Evolutionary conservation across 306 rosid species (phyloP), one percentile per base, ranked within the genome.

Genomic region (Carpinus viminea): DNA sequence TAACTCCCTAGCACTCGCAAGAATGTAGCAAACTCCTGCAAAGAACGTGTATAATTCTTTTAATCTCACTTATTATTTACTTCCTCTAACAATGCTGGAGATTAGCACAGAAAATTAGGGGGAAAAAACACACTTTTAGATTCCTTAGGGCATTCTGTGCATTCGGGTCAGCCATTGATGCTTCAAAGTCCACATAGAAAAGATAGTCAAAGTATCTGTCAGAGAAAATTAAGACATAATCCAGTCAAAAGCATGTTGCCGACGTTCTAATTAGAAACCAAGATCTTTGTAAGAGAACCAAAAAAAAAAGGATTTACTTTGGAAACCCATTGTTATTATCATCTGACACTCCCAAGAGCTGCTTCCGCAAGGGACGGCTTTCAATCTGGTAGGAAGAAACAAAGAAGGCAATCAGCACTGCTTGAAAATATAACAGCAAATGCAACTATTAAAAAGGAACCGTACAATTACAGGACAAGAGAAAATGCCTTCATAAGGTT

Each of bases 1-100:
- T 95, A 95, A 81, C 99, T 95, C 80, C 99, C 98, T 16, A 95
- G 94, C 84, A 95, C 99, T 52, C 97, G 92, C 90, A 95, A 79
- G 90, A 90, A 93, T 66, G 99, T 95, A 38, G 97, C 94, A 11
- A 95, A 90, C 82, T 93, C 99, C 99, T 95, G 90, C 78, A 28
- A 79, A 68, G 28, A 55, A 75, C 83, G 76, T 60, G 61, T 38
- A 65, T 69, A 36, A 28, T 79, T 75, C 84, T 81, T 64, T 80
- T 78, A 24, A 43, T 36, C 12, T 45, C 31, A 46, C 34, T n/a
- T 65, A 12, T 64, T 68, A 54, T 41, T 80, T 74, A 65, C 81
- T 59, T 82, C 77, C 75, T 69, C 77, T 50, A 52, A 66, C 47
- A 74, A 3, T 70, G 34, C 43, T 57, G 68, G 18, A 61, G 43